Conservation (phyloP, 2,329 filamentous ascomycete genomes). For the Fusarium pseudograminearum region DNA sequence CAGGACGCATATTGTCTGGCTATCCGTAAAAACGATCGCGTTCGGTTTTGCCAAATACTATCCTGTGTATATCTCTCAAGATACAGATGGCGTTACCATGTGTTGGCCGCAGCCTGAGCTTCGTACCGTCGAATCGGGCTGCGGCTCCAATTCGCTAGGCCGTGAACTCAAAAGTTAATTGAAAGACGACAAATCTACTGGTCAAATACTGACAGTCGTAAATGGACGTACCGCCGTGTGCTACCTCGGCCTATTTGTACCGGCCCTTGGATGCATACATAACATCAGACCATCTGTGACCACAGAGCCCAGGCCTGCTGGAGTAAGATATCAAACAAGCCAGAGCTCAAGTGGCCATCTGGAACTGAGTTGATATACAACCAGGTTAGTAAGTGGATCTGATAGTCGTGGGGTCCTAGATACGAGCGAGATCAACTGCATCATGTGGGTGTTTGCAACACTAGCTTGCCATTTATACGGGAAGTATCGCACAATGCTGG, state of each 20-base stretch:
- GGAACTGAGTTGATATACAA: background rate
- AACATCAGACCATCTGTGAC: background rate
- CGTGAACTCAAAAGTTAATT: background rate
- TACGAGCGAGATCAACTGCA: conserved; percentile 29
- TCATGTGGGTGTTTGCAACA: conserved; percentile 8
- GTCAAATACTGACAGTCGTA: background rate
- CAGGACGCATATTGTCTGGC: background rate
- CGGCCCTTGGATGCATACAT: background rate
- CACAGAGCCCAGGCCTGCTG: background rate
- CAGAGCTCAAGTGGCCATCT: background rate
- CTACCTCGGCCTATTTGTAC: background rate
- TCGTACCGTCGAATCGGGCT: background rate
- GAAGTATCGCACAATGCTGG: background rate
- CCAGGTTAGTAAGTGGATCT: conserved; percentile 1
- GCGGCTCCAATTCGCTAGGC: background rate
- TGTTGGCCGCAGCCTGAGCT: background rate
- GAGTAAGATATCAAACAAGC: background rate
- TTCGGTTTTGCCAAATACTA: background rate
- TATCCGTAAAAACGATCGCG: too few relatives aligned
- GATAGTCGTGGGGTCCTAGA: background rate
- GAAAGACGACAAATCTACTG: background rate
- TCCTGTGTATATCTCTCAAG: too few relatives aligned
- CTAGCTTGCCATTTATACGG: conserved; percentile 17
- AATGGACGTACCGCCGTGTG: background rate
- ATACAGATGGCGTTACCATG: background rate